Evolutionary conservation across 1,284 basidiomycete species (phyloP), one percentile per base, ranked within the genome.

Genomic region (Athelia sp.): DNA sequence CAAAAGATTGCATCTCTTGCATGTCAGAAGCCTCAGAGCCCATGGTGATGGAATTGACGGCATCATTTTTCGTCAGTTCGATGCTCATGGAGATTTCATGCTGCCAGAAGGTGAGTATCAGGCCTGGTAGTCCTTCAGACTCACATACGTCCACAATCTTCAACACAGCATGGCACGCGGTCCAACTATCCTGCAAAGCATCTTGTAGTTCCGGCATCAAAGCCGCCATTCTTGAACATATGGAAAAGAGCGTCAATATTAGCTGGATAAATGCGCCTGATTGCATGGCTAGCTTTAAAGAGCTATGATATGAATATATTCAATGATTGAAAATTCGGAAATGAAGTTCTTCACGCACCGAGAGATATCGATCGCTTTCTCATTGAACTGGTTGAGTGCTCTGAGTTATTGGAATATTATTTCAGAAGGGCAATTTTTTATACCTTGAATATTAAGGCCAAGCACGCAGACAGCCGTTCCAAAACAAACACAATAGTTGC

Each of bases 211-310:
- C 78, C 29, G 62, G 60, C 15, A 73, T 61, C n/a, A 87, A 58
- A 2, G 63, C 57, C 29, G 67, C 67, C 55, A 86, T 63, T 50
- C 87, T 75, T 1, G 84, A 83, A 32, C 74, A 68, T 42, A 88
- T 74, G 8, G 80, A 81, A 18, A 72, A 67, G 31, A 90, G 68
- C 2, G 78, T 71, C 26, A 90, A 59, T 13, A 84, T 68, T 10
- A 87, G 59, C 52, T 86, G 83, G 3, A 87, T 67, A 58, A 90
- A 90, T 17, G 84, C 82, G 14, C 82, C 86, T 1, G 78, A 76
- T 59, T 85, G 83, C 71, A 89, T 78, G 44, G 78, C 76, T 19
- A 82, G 67, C 26, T 71, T 66, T 50, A 88, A 79, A 26, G 76
- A 76, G 43, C 87, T 90, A 45, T 3, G 43, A 46, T 43, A 48